These are phyloP conservation scores for Artemisia annua DNA, from an alignment of 129 eudicot genomes.

Conservation along the genomic window DNA sequence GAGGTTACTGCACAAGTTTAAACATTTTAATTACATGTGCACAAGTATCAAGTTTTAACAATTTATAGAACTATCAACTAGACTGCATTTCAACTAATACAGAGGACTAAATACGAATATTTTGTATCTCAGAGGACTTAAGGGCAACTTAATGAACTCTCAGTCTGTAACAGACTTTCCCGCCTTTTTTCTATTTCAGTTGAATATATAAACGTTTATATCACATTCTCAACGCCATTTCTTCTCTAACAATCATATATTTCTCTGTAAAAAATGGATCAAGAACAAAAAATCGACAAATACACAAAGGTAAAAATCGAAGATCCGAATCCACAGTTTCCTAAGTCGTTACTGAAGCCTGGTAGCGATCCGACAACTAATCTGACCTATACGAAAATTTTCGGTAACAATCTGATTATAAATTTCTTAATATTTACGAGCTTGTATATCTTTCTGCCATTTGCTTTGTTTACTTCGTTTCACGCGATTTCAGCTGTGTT, in stretches of 20 bases:
- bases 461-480: no score
- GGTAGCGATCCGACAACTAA: not conserved
- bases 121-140: not conserved
- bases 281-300: not conserved
- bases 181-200: slow-evolving; percentile 4
- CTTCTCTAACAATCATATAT: not conserved
- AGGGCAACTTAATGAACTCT: not conserved
- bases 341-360: not conserved
- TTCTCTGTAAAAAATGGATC: not conserved
- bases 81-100: not conserved
- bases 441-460: no score
- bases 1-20: no score
- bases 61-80: no score
- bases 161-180: slow-evolving; percentile 7
- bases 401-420: slow-evolving; percentile 3
- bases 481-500: no score
- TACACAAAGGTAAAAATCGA: slow-evolving; percentile 22
- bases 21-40: no score
- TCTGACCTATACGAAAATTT: slow-evolving; percentile 1
- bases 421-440: not conserved
- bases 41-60: no score
- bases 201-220: not conserved
- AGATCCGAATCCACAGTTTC: not conserved
- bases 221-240: not conserved
- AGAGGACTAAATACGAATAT: slow-evolving; percentile 11